Evolutionary conservation across 257 asterid genomes (phyloP), one percentile per base, ranked within the genome.

Genomic region (Jacaranda copaia): DNA sequence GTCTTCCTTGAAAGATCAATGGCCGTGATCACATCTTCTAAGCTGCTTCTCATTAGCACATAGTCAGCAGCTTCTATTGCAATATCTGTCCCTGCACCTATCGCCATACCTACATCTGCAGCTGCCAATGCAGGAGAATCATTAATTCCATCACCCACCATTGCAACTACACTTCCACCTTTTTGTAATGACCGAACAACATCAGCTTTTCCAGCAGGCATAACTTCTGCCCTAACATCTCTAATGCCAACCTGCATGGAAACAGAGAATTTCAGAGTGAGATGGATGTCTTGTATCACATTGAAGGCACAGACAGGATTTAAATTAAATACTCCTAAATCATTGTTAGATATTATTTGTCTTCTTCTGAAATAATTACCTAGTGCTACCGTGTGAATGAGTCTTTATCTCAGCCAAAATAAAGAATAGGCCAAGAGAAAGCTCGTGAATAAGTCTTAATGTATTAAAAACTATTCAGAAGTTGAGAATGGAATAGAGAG

Each of bases 111-210:
- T 49, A 89, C 91, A 70, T 88, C 95, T 1, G 95, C 92, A 36
- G 92, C 95, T 51, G 92, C 95, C 76, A 89, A 79, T 57, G 91
- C 95, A 25, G 95, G 95, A 8, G 95, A 89, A 73, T 89, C 95
- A 25, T 89, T 89, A 80, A 89, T 89, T 6, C 95, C 95, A 76
- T 89, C 95, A 51, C 95, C 95, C 61, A 89, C 91, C 95, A 89
- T 89, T 60, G 92, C 95, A 32, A 89, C 95, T 59, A 86, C 80
- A 60, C 74, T 81, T 76, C 92, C 95, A 58, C 80, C 79, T 53
- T 86, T 88, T 73, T 89, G 95, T 71, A 89, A 83, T 59, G 92
- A 87, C 5, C 42, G 84, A 57, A 89, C 57, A 1, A 89, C 92
- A 49, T 89, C 92, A 18, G 92, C 95, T 82, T 89, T 89, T 77